Evolutionary conservation across 352 stramenopile genomes (phyloP).

Genomic region (Phytophthora foliorum): DNA sequence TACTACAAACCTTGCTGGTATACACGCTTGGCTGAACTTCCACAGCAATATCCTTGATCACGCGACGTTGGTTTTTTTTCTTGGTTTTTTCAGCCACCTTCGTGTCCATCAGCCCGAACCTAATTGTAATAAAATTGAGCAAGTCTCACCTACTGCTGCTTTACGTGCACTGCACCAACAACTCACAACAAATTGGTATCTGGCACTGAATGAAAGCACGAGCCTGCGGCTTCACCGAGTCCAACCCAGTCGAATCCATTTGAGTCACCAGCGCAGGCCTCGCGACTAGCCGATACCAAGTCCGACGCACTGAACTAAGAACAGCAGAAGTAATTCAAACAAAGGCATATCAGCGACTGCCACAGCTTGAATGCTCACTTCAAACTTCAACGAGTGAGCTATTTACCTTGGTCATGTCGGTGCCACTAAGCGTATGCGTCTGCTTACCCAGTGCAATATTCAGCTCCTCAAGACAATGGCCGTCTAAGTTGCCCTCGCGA

Average conservation of each 20-base stretch:
- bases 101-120: constrained; percentile 15
- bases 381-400: not conserved
- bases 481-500: constrained; percentile 13
- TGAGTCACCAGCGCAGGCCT: constrained; percentile 5
- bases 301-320: constrained; percentile 12
- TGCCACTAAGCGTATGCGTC: constrained; percentile 2
- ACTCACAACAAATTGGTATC: constrained; percentile 17
- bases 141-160: too few species aligned
- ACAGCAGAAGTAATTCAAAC: not conserved
- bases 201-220: constrained; percentile 11
- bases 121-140: not conserved
- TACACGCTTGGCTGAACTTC: constrained; percentile 6
- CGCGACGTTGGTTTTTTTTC: constrained; percentile 5
- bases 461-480: constrained; percentile 21
- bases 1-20: constrained; percentile 12
- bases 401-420: constrained; percentile 23
- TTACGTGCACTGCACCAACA: too few species aligned
- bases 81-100: not conserved
- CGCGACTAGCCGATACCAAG: constrained; percentile 1
- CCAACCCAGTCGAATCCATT: constrained; percentile 10
- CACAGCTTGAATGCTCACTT: not conserved
- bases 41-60: not conserved
- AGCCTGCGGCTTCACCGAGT: constrained; percentile 7
- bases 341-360: too few species aligned
- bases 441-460: constrained; percentile 12